Evolutionary conservation across 176 grass and related monocot genomes (phyloP), one percentile per base, ranked within the genome.

Genomic region (Ampelocalamus luodianensis): DNA sequence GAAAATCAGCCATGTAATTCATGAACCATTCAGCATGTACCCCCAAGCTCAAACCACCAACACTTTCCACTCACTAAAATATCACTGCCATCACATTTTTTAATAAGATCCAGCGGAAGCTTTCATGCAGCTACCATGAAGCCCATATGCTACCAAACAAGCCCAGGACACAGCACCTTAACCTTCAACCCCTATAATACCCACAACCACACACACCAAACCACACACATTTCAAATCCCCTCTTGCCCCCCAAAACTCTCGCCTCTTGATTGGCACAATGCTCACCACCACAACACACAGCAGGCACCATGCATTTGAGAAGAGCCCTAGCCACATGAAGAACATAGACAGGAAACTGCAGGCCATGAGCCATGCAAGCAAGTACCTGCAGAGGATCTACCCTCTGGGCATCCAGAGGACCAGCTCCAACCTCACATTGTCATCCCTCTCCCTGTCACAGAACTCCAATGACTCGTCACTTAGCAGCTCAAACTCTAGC

Each of bases 71-170:
- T 84, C 65, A 64, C 65, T 83, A 90, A 74, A 83, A 72, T 79
- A 90, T 65, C 74, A 74, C 37, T 44, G 14, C 49, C 85, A 91
- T 91, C 68, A 70, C 34, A 80, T 74, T 85, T 85, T 85, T 90
- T 89, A 87, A 81, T 92, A 77, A 89, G 86, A 92, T 92, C 71
- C 42, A 84, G 84, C 62, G 48, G 86, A 96, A 86, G 97, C 90
- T 99, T 86, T 99, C 93, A 69, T 63, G 80, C 84, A 99, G 88
- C 97, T 94, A 96, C 91, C 93, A 89, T 94, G 97, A 99, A 94
- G 84, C 72, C n/a, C 92, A 94, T 79, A 85, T 81, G 42, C 84
- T 78, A 99, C 97, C 97, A 90, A 95, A 95, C 97, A 48, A 85
- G 36, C 74, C n/a, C 38, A 65, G 61, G 88, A 94, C 91, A 76